phyloP scores from a whole-genome alignment of 1,284 basidiomycete species.

The Microstroma glucosiphilum region DNA sequence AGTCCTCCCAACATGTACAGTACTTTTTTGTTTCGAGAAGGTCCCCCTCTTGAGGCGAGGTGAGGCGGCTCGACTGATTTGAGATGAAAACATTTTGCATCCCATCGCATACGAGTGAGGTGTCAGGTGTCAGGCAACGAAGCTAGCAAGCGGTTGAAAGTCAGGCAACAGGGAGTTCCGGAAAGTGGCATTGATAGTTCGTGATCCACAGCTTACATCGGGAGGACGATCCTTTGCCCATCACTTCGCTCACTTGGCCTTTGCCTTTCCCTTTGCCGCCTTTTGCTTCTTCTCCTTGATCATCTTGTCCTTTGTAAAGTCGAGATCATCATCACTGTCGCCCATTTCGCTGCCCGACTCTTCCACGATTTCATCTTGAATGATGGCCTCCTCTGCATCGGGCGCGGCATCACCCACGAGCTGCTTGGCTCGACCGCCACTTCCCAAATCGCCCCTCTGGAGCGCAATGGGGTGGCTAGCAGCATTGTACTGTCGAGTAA shows the following conservation, averaged over 20 bases:
- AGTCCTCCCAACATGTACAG: too few relatives aligned
- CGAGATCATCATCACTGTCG: slow-evolving; percentile 48
- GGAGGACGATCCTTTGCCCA: too few relatives aligned
- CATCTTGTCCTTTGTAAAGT: slow-evolving; percentile 56
- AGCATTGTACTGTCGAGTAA: slow-evolving; percentile 69
- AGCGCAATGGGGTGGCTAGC: slow-evolving; percentile 35
- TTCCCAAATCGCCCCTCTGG: slow-evolving; percentile 20
- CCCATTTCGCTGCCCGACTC: slow-evolving; percentile 21
- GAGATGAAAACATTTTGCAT: too few relatives aligned
- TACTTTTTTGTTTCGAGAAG: too few relatives aligned
- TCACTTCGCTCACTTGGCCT: slow-evolving; percentile 8
- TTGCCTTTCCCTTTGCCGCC: slow-evolving; percentile 16
- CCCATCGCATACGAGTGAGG: too few relatives aligned
- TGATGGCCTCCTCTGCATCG: slow-evolving; percentile 42
- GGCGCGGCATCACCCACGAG: slow-evolving; percentile 27
- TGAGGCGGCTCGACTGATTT: too few relatives aligned
- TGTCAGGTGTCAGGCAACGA: too few relatives aligned
- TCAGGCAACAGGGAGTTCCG: too few relatives aligned
- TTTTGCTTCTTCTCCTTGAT: slow-evolving; percentile 56
- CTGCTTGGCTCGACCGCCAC: slow-evolving; percentile 15
- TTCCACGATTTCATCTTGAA: slow-evolving; percentile 50
- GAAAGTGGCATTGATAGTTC: too few relatives aligned
- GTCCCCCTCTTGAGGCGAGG: too few relatives aligned
- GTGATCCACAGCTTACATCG: too few relatives aligned
- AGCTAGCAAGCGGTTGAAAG: too few relatives aligned